phyloP scores from a whole-genome alignment of 1,139 yeast species.

The Suhomyces ambrosiae region DNA sequence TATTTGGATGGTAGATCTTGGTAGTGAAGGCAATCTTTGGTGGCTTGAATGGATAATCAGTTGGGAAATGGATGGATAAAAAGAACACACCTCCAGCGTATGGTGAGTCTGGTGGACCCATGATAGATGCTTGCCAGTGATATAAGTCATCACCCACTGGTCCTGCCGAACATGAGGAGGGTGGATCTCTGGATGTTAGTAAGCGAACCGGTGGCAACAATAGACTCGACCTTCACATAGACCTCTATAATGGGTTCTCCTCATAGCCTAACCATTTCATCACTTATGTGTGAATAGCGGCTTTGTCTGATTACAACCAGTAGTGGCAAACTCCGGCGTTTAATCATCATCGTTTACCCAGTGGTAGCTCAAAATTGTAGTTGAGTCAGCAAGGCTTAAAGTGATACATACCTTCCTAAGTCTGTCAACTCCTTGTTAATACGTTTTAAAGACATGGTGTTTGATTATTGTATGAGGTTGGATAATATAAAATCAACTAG shows the following conservation, averaged over 20 bases:
- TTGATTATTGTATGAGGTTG: constrained; percentile 8
- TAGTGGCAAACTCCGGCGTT: neutral
- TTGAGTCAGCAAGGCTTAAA: neutral
- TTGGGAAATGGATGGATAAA: constrained; percentile 89
- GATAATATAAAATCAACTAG: constrained; percentile 8
- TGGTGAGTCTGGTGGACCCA: constrained; percentile 95
- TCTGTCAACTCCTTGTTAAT: constrained; percentile 94
- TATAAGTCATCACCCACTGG: constrained; percentile 96
- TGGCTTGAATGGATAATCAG: constrained; percentile 93
- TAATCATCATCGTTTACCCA: neutral
- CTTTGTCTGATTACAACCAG: neutral
- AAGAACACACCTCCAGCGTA: constrained; percentile 93
- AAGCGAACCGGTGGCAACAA: neutral
- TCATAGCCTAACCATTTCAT: too few relatives aligned
- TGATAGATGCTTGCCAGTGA: constrained; percentile 97
- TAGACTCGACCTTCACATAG: too few relatives aligned
- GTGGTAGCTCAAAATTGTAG: too few relatives aligned
- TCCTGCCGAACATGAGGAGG: constrained; percentile 98
- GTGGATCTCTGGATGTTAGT: constrained; percentile 75
- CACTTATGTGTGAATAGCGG: neutral
- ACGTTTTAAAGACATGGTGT: constrained; percentile 83
- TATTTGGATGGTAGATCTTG: constrained; percentile 88
- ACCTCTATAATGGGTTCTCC: too few relatives aligned
- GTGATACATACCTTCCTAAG: constrained; percentile 80
- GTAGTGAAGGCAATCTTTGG: constrained; percentile 92